Base-by-base conservation (phyloP, 1,139 yeast genomes). In the Debaryomyces udenii region DNA sequence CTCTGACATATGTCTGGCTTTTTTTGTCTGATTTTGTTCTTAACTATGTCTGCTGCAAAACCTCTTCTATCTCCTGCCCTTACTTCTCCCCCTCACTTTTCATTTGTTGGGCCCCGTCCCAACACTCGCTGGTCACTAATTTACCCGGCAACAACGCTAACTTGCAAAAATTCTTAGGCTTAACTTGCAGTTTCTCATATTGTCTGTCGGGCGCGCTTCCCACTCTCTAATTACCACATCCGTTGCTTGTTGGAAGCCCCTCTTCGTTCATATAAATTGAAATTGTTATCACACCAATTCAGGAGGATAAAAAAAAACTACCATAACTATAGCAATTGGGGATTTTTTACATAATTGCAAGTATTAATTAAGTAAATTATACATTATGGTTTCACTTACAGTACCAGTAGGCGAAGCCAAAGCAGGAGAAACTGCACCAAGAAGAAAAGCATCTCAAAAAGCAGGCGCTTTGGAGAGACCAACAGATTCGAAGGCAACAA, bases 401-500 rank as follows among this genome's bases (percentile, higher is more conserved):
- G 91, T 86, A 29, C 81, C 83, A 28, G 94, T 87, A 27, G 96
- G 95, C 28, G 84, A 85, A 44, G 91, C 93, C 30, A 79, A 78
- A 55, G 78, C 80, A 9, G 94, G 95, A 46, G 97, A 91, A 68
- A 86, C 96, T 22, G 96, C 96, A 3, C 96, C 96, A 49, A 81
- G 96, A 68, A 82, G 96, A 70, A 86, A 80, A 57, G 70, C 74
- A 44, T 68, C 78, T 42, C 81, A 80, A 42, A 80, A 79, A 51
- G 78, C 78, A 35, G 85, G 68, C 3, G 66, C 79, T 1, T 55
- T 82, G 11, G 61, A 60, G n/a, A 76, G 80, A 58, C 94, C 94
- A 2, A 39, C 52, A 3, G 83, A 77, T 44, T 76, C 78, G 46
- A 78, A 77, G 44, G 80, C 86, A 44, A 68, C 72, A 44, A 88